Evolutionary conservation across 768 basidiomycete species (phyloP), one percentile per base, ranked within the genome.

Genomic region (Tricholoma saponaceum): DNA sequence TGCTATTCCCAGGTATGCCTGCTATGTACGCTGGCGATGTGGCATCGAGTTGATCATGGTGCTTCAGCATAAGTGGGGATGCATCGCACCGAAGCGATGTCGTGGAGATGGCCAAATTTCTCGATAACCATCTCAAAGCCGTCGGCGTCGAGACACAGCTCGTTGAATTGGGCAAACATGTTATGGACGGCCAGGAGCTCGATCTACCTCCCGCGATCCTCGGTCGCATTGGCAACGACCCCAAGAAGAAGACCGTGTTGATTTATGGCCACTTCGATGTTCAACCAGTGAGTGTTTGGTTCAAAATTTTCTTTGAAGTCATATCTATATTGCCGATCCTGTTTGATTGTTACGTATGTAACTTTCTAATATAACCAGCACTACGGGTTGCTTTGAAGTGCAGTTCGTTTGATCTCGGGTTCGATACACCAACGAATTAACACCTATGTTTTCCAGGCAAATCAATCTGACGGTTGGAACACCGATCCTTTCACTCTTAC

Each of bases 231-330:
- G 96, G 96, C 3, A 78, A 85, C 35, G 92, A 97, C 71, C 85
- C 84, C 13, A 83, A 76, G 67, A 98, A 98, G 85, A 95, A 91
- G 82, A 98, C 95, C 0, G 85, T 98, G 32, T 80, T 96, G 26
- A 74, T 98, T 30, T 98, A 98, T 68, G 95, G 93, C 1, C 95
- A 98, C 70, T 96, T 92, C 67, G 95, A 97, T 67, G 95, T 97
- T 6, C 95, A 97, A 66, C 95, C 95, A 8, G 90, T 91, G 58
- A 52, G 84, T 72, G 32, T 43, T 30, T 18, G 51, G 51, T 33
- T 35, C n/a, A 16, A 28, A 16, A 5, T 2, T n/a, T n/a, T n/a
- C n/a, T n/a, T n/a, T n/a, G n/a, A n/a, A n/a, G n/a, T 51, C 16
- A 28, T 20, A 10, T 51, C 16, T 28, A 23, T 8, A 8, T 25